Conservation (phyloP, 805 yeast species). For the Diddensiella santjacobensis region DNA sequence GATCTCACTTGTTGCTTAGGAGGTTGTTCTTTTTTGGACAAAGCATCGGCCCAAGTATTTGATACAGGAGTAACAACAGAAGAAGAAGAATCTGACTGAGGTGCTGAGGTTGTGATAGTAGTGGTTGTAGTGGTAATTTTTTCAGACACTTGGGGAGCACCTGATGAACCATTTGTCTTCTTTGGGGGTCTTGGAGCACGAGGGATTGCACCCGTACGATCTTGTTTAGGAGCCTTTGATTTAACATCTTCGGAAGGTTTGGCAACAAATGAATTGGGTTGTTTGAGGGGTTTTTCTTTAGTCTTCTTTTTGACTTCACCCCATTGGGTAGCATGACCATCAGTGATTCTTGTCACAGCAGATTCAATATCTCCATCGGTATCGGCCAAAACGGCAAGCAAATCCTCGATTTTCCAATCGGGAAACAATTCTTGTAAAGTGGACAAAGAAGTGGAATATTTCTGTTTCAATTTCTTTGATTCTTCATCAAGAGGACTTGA, state of each 20-base stretch:
- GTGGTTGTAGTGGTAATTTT: conserved; percentile 14
- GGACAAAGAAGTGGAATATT: conserved; percentile 37
- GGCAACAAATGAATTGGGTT: not conserved
- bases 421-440: conserved; percentile 85
- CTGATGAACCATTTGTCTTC: conserved; percentile 18
- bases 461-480: conserved; percentile 33
- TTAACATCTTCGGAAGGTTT: conserved; percentile 13
- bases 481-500: conserved; percentile 26
- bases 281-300: conserved; percentile 17
- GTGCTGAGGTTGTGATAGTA: conserved; percentile 4
- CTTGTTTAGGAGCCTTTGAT: conserved; percentile 19
- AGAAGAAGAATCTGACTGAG: conserved; percentile 6
- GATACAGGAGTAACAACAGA: conserved; percentile 9
- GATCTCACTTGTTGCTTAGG: conserved; percentile 9
- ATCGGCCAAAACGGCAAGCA: conserved; percentile 70
- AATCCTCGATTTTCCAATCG: conserved; percentile 88
- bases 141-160: conserved; percentile 27
- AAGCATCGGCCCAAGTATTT: conserved; percentile 37
- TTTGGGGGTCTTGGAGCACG: conserved; percentile 22
- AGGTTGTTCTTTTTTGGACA: conserved; percentile 26
- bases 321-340: conserved; percentile 90
- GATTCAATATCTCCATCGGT: conserved; percentile 66
- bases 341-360: conserved; percentile 82
- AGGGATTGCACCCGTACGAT: conserved; percentile 17
- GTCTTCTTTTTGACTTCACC: conserved; percentile 72